These are phyloP conservation scores for Neonectria sp. DNA, from an alignment of 2,329 filamentous ascomycete species.

Conservation along the genomic window DNA sequence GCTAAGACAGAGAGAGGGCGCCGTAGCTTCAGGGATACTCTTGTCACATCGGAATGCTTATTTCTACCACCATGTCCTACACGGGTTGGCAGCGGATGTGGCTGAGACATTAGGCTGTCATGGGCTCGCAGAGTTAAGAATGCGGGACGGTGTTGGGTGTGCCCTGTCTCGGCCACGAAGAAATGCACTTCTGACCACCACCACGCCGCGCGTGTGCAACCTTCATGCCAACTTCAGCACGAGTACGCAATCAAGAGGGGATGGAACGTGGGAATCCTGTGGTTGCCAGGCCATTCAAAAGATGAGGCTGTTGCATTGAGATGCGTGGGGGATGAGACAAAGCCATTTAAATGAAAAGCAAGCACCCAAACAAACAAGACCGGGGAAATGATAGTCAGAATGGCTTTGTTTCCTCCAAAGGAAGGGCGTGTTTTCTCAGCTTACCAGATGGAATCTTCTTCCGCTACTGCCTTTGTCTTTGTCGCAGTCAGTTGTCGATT, in stretches of 20 bases:
- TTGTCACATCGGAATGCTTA: constrained; percentile 10
- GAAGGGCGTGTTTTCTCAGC: constrained; percentile 18
- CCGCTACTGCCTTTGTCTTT: background rate
- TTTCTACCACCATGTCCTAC: constrained; percentile 1
- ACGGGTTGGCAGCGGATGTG: constrained; percentile 24
- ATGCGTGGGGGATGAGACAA: background rate
- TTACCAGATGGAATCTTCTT: background rate
- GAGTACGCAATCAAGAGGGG: background rate
- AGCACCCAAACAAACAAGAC: background rate
- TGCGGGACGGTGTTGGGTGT: background rate
- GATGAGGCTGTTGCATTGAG: background rate
- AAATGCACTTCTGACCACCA: background rate
- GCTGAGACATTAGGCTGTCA: constrained; percentile 22
- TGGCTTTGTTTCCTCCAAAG: constrained; percentile 8
- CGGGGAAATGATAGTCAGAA: background rate
- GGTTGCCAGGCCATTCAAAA: background rate
- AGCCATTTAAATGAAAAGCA: constrained; percentile 15
- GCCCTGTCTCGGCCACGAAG: background rate
- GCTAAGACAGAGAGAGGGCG: background rate
- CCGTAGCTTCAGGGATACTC: constrained; percentile 6
- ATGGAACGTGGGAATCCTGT: background rate
- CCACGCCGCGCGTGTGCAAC: background rate
- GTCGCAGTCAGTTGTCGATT: background rate
- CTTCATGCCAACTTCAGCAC: constrained; percentile 1
- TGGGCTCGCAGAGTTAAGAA: background rate